These are phyloP conservation scores for Alternaria novae-zelandiae DNA, from an alignment of 2,329 filamentous ascomycete species.

Conservation along the genomic window DNA sequence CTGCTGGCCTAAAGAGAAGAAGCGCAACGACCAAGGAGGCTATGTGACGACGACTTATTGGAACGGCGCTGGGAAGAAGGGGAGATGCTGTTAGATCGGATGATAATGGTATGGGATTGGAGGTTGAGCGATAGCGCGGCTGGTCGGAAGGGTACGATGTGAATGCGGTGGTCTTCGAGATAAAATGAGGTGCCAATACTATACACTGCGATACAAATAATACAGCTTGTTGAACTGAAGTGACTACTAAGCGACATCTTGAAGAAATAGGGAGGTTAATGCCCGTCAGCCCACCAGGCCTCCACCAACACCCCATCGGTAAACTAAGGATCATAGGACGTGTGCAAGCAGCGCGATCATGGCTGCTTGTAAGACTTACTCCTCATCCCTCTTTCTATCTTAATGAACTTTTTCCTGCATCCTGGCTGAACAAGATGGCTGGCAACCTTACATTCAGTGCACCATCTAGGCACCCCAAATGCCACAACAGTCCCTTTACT, in stretches of 20 bases:
- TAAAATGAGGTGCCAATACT: background rate
- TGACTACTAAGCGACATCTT: background rate
- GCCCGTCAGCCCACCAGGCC: background rate
- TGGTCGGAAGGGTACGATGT: background rate
- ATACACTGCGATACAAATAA: background rate
- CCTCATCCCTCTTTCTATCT: background rate
- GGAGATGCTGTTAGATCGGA: background rate
- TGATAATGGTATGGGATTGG: no score
- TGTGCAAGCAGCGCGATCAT: background rate
- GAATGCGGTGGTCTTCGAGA: background rate
- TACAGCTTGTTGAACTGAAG: background rate
- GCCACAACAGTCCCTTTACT: background rate
- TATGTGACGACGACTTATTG: background rate
- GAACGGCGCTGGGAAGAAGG: background rate
- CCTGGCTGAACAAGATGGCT: background rate
- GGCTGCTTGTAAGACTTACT: background rate
- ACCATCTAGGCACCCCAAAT: background rate
- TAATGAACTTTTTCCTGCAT: background rate
- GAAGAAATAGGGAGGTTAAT: background rate
- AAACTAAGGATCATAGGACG: background rate
- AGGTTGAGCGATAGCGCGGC: no score
- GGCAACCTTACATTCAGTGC: background rate
- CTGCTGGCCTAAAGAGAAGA: background rate
- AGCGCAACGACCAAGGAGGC: background rate
- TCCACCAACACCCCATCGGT: background rate